Percentiles rank a stretch among this genome's conserved stretches.
Evolutionary conservation across 768 basidiomycete genomes (phyloP).

Genomic region (Panaeolus papilionaceus): DNA sequence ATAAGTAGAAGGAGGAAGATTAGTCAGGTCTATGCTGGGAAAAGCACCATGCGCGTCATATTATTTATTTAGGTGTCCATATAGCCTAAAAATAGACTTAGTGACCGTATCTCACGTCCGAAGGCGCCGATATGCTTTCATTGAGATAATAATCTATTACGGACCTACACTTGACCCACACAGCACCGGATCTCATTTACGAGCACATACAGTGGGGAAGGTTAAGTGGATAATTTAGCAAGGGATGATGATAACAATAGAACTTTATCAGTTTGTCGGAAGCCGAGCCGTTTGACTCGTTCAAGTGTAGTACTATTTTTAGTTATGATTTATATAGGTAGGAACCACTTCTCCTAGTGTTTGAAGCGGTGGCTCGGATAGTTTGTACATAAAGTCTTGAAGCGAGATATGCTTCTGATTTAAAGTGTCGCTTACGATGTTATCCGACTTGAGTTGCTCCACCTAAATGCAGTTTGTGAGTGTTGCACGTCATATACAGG

Average conservation of each 20-base stretch:
- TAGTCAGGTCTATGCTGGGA: not conserved
- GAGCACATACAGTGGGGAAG: no score
- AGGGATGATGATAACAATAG: no score
- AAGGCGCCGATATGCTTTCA: not conserved
- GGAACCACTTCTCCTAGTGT: conserved; percentile 62
- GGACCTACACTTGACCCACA: no score
- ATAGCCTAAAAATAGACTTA: not conserved
- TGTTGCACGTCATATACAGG: not conserved
- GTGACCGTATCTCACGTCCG: not conserved
- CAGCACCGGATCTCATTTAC: no score
- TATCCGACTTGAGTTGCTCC: conserved; percentile 66
- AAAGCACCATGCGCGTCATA: not conserved
- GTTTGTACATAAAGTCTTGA: conserved; percentile 42
- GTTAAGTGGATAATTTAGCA: no score
- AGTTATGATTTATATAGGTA: conserved; percentile 44
- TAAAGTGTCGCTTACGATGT: conserved; percentile 48
- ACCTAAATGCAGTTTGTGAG: conserved; percentile 43
- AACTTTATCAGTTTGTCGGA: not conserved
- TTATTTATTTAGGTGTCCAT: not conserved
- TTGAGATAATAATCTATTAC: not conserved
- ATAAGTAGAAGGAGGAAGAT: not conserved
- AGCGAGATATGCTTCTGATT: conserved; percentile 39
- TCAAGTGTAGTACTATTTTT: not conserved
- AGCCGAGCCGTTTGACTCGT: not conserved
- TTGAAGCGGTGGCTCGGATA: conserved; percentile 45